phyloP scores from a whole-genome alignment of 306 rosid species.

The Prosopis cineraria region DNA sequence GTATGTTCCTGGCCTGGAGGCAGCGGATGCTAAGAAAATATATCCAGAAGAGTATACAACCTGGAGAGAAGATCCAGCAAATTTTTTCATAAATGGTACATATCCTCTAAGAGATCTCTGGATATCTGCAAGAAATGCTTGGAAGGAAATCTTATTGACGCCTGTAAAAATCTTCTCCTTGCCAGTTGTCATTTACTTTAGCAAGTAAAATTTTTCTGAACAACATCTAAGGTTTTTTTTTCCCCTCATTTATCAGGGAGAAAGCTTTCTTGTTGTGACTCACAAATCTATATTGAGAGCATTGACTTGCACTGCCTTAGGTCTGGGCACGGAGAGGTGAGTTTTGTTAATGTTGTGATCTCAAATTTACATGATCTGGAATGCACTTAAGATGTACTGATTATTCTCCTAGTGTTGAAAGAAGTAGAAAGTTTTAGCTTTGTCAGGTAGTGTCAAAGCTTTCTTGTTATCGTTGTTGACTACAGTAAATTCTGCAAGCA shows the following conservation, averaged over 20 bases:
- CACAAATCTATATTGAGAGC: constrained; percentile 85
- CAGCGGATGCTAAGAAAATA: constrained; percentile 56
- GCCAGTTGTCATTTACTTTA: neutral
- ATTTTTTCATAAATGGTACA: constrained; percentile 58
- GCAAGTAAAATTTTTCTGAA: constrained; percentile 20
- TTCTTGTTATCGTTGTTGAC: neutral
- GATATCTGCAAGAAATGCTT: constrained; percentile 67
- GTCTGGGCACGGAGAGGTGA: constrained; percentile 74
- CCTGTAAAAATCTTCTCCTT: constrained; percentile 57
- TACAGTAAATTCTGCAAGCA: neutral
- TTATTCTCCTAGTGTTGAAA: neutral
- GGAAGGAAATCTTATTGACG: constrained; percentile 70
- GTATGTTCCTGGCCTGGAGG: constrained; percentile 62
- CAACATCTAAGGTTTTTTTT: constrained; percentile 12
- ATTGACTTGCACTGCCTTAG: constrained; percentile 72
- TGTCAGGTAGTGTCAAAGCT: neutral
- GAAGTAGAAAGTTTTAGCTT: neutral
- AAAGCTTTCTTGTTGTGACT: constrained; percentile 68
- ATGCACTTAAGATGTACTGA: neutral
- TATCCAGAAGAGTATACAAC: constrained; percentile 54
- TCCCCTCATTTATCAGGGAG: constrained; percentile 61
- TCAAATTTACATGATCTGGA: neutral
- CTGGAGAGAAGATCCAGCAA: constrained; percentile 87
- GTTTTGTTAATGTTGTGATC: constrained; percentile 10
- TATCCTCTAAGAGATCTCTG: constrained; percentile 67